Percentiles rank a stretch among this genome's conserved stretches.
Evolutionary conservation across 2,329 filamentous ascomycete species (phyloP).

Genomic region (Arthroderma uncinatum): DNA sequence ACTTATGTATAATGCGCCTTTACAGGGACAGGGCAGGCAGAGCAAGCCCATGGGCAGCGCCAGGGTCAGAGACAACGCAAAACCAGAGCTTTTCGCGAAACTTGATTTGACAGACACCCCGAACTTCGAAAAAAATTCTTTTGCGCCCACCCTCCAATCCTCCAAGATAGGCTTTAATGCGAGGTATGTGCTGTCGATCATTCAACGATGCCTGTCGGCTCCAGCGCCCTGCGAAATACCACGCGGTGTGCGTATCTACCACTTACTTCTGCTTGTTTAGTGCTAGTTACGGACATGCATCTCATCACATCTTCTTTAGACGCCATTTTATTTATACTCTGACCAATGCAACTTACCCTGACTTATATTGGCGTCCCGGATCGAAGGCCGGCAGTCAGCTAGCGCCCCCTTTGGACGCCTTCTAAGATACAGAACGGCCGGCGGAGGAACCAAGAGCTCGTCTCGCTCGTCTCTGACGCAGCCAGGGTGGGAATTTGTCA

Average conservation of each 20-base stretch:
- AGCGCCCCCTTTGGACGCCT: not conserved
- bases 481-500: not conserved
- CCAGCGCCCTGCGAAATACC: not conserved
- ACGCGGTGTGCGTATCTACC: not conserved
- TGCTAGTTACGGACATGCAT: not conserved
- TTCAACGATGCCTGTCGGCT: not conserved
- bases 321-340: too few relatives aligned
- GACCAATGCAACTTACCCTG: not conserved
- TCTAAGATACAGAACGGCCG: too few relatives aligned
- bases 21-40: not conserved
- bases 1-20: too few relatives aligned
- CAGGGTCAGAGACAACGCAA: too few relatives aligned
- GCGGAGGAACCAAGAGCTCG: too few relatives aligned
- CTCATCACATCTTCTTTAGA: not conserved
- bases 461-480: too few relatives aligned
- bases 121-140: not conserved
- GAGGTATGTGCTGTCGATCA: not conserved
- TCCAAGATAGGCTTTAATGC: not conserved
- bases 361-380: not conserved
- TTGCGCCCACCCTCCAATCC: not conserved
- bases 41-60: not conserved
- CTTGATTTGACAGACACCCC: not conserved
- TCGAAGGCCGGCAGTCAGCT: not conserved
- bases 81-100: not conserved
- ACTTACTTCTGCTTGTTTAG: not conserved